A percentile compares a stretch with the other conserved stretches of the same genome.
phyloP scores from a whole-genome alignment of 495 filamentous ascomycete species.

The Penicillium robsamsonii region DNA sequence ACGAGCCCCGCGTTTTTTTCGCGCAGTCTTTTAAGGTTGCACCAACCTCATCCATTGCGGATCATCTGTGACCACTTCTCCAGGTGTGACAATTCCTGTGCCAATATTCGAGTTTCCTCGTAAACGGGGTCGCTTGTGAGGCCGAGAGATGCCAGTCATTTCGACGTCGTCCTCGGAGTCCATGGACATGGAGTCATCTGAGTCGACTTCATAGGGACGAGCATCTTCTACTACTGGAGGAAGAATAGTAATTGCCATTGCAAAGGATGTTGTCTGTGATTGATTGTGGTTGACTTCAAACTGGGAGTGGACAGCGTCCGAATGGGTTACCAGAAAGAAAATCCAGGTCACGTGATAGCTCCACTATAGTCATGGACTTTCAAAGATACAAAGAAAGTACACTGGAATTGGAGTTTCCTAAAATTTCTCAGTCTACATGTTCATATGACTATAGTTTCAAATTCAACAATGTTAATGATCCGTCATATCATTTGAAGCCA shows the following conservation, averaged over 20 bases:
- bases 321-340: conserved; percentile 1
- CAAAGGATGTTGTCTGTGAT: not conserved
- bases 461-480: not conserved
- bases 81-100: conserved; percentile 75
- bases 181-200: conserved; percentile 47
- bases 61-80: conserved; percentile 82
- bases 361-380: not conserved
- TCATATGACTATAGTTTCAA: not conserved
- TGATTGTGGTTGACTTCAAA: not conserved
- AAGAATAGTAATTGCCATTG: conserved; percentile 81
- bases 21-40: not conserved
- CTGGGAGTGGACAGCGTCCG: not conserved
- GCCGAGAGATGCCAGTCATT: conserved; percentile 43
- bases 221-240: conserved; percentile 53
- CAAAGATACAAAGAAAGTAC: not conserved
- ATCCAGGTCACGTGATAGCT: conserved; percentile 6
- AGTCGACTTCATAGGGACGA: conserved; percentile 28
- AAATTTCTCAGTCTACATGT: not conserved
- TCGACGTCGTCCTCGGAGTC: conserved; percentile 64
- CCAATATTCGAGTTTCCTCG: conserved; percentile 26
- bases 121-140: conserved; percentile 41
- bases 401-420: not conserved
- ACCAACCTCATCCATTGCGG: conserved; percentile 93
- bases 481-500: not conserved
- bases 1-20: conserved; percentile 1